Percentiles rank a stretch among this genome's conserved stretches.
Evolutionary conservation across 2,329 filamentous ascomycete species (phyloP).

Genomic region (Davidsoniella australis): DNA sequence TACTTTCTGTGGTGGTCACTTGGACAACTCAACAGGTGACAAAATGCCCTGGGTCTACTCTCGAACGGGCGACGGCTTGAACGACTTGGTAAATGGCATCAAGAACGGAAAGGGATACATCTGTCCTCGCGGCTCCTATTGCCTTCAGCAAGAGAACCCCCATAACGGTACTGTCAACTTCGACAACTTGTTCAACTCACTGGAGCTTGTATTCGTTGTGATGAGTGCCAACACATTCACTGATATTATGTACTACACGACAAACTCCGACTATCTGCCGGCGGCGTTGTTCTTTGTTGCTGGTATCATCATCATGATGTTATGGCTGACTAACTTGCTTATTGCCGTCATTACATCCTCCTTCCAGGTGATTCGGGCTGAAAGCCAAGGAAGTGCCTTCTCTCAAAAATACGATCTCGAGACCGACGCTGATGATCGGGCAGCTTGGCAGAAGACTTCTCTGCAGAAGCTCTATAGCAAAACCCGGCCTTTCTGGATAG

Average conservation of each 20-base stretch:
- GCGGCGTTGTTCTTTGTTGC: constrained; percentile 62
- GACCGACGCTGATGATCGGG: constrained; percentile 46
- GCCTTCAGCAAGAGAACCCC: constrained; percentile 63
- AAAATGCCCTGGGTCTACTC: constrained; percentile 50
- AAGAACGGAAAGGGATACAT: constrained; percentile 62
- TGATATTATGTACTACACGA: constrained; percentile 85
- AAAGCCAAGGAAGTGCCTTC: constrained; percentile 87
- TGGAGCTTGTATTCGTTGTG: constrained; percentile 91
- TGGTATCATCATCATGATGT: constrained; percentile 75
- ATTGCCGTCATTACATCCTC: constrained; percentile 97
- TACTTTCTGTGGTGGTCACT: constrained; percentile 75
- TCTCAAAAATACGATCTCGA: constrained; percentile 12
- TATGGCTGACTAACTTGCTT: constrained; percentile 88
- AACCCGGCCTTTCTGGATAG: constrained; percentile 60
- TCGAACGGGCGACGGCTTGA: constrained; percentile 20
- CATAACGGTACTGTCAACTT: constrained; percentile 80
- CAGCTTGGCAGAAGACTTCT: constrained; percentile 24
- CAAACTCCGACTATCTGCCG: constrained; percentile 76
- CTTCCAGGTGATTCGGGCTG: constrained; percentile 94
- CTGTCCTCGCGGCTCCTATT: constrained; percentile 69
- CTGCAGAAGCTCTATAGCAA: constrained; percentile 61
- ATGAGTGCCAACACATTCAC: constrained; percentile 98
- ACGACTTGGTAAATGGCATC: constrained; percentile 33
- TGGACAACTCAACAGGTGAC: constrained; percentile 40
- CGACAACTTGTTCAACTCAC: constrained; percentile 80